These are phyloP conservation scores for Zea mays DNA, from an alignment of 176 grass and related monocot genomes.

Conservation along the genomic window Zm-B73-REFERENCE-NAM-5.0 NC_050104.1:128471501-128472000, in stretches of 20 bases:
- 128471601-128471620: not conserved
- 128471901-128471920: not conserved
- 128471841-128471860: not conserved
- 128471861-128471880: not conserved
- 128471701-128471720: not conserved
- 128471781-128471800: not conserved
- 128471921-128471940: not conserved
- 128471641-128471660: not conserved
- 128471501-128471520: no score
- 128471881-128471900: not conserved
- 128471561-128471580: no score
- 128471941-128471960: not conserved
- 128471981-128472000: conserved; percentile 9
- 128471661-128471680: not conserved
- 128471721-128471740: not conserved
- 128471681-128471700: not conserved
- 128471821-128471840: not conserved
- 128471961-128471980: conserved; percentile 3
- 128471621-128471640: not conserved
- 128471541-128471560: no score
- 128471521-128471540: no score
- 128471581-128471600: not conserved
- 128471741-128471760: not conserved
- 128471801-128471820: not conserved
- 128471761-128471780: not conserved